Evolutionary conservation across 805 yeast species (phyloP), one percentile per base, ranked within the genome.

Genomic region (Limtongia smithiae): DNA sequence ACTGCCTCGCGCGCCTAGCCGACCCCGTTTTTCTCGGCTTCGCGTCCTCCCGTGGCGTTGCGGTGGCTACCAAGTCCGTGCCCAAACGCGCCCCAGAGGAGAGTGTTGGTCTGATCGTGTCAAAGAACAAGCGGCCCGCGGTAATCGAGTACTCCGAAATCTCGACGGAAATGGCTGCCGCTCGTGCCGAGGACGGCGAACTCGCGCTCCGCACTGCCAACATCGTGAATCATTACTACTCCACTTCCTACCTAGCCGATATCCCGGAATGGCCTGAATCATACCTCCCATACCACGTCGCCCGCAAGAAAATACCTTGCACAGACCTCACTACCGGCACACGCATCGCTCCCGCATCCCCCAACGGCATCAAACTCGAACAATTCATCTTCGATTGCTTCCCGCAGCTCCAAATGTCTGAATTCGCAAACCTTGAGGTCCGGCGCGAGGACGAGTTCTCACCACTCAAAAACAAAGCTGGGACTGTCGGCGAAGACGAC

Each of bases 351-450:
- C 96, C 97, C n/a, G 59, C 72, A 1, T 77, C 72, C 49, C 86
- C 91, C 40, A 93, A 93, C 66, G 98, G 97, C 37, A 82, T 91
- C 64, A 93, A 93, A 67, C 75, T 93, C 63, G 99, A 93, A 68
- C 97, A 91, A 67, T 93, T 93, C 62, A 95, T 93, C 49, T 93
- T 93, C 71, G 99, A 93, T 65, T 95, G 93, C 21, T 93, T 93
- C 70, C 90, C 90, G 42, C 77, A 81, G 27, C 83, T 93, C 31
- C 76, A 78, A 11, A 64, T 90, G 54, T 64, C 66, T 14, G 79
- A 78, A 61, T 93, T 93, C 66, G 98, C 96, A 0, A 86, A 94
- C 65, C 74, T 93, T 50, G 98, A 93, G 70, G 98, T 93, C 20
- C 84, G 79, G 33, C 80, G 99, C 66, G 55, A 71, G 3, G 81